Evolutionary conservation across 768 basidiomycete genomes (phyloP).

Genomic region (Rhizopogon vulgaris): DNA sequence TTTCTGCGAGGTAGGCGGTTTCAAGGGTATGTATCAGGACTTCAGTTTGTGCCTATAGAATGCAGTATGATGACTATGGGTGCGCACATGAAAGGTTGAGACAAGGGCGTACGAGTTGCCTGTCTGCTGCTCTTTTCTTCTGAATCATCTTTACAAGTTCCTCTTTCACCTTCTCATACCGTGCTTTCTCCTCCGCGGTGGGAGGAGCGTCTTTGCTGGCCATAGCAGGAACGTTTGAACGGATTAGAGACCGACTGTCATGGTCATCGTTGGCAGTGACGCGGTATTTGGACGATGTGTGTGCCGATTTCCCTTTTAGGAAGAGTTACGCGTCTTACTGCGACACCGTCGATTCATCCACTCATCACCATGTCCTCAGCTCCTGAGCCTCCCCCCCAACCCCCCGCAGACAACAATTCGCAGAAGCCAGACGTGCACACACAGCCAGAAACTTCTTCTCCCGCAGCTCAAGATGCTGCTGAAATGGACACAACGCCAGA

Average conservation of each 20-base stretch:
- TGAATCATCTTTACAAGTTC: slow-evolving; percentile 69
- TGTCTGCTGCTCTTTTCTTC: slow-evolving; percentile 71
- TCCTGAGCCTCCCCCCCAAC: slow-evolving; percentile 44
- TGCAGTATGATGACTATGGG: background rate
- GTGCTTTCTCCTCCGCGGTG: slow-evolving; percentile 61
- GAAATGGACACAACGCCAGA: slow-evolving; percentile 76
- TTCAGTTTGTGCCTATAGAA: slow-evolving; percentile 66
- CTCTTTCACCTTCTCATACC: slow-evolving; percentile 68
- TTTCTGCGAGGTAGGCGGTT: slow-evolving; percentile 70
- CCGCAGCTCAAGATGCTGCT: slow-evolving; percentile 29
- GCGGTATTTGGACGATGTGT: background rate
- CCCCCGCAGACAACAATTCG: slow-evolving; percentile 39
- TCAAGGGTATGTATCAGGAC: slow-evolving; percentile 75
- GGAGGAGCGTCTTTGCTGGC: slow-evolving; percentile 35
- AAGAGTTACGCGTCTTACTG: slow-evolving; percentile 21
- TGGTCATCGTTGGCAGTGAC: background rate
- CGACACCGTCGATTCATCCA: background rate
- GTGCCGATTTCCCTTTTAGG: slow-evolving; percentile 17
- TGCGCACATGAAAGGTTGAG: background rate
- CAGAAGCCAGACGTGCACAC: slow-evolving; percentile 33
- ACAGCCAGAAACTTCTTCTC: slow-evolving; percentile 35
- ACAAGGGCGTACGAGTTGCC: slow-evolving; percentile 54
- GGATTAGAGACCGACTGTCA: background rate
- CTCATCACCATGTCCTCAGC: slow-evolving; percentile 45
- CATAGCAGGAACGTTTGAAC: slow-evolving; percentile 18